Evolutionary conservation across 2,329 filamentous ascomycete genomes (phyloP).

Genomic region (Claviceps pusilla): DNA sequence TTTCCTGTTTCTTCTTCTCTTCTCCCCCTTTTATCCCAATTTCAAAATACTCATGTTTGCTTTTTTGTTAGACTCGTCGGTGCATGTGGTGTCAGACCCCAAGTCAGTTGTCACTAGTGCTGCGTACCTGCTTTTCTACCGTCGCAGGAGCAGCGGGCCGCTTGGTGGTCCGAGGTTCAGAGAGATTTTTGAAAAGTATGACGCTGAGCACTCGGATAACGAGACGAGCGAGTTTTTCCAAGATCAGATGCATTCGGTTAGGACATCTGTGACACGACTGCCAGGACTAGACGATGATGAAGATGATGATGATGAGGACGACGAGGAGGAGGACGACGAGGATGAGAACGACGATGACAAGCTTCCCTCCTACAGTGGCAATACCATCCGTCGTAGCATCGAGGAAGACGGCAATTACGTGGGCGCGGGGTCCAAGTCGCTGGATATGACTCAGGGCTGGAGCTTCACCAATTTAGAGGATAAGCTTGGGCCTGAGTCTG

Average conservation of each 20-base stretch:
- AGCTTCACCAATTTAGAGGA: constrained; percentile 26
- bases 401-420: constrained; percentile 27
- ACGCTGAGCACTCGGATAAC: constrained; percentile 30
- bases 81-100: constrained; percentile 45
- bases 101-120: constrained; percentile 53
- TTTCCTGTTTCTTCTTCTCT: not conserved
- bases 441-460: constrained; percentile 28
- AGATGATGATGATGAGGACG: no score
- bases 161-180: constrained; percentile 68
- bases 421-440: constrained; percentile 14
- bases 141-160: constrained; percentile 60
- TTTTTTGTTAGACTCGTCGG: constrained; percentile 52
- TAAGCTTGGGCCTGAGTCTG: constrained; percentile 18
- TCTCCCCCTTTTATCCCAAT: not conserved
- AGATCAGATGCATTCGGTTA: constrained; percentile 39
- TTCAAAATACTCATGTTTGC: not conserved
- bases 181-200: constrained; percentile 51
- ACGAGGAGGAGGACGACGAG: constrained; percentile 11
- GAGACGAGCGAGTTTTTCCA: constrained; percentile 50
- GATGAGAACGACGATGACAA: constrained; percentile 18
- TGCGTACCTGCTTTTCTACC: constrained; percentile 92
- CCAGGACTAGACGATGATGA: constrained; percentile 15
- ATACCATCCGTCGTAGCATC: constrained; percentile 26
- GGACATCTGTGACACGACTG: constrained; percentile 16
- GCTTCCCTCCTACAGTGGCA: constrained; percentile 18